phyloP scores from a whole-genome alignment of 2,329 filamentous ascomycete species.

The Xylaria sp. region DNA sequence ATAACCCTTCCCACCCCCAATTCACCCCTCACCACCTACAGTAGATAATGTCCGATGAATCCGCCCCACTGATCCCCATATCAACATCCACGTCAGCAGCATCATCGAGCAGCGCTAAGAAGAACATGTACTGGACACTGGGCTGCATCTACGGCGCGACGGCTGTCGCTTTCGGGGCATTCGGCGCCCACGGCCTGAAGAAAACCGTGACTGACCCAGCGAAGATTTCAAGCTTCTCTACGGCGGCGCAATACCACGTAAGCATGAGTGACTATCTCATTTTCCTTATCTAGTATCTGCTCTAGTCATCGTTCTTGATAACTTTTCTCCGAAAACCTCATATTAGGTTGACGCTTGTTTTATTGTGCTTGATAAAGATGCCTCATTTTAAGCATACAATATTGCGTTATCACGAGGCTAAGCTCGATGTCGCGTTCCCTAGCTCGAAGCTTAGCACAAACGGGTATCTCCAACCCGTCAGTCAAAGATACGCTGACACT shows the following conservation, averaged over 20 bases:
- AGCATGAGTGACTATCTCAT: constrained; percentile 6
- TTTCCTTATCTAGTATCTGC: background rate
- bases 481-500: background rate
- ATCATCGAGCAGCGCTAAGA: constrained; percentile 19
- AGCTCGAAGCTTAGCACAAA: no score
- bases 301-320: background rate
- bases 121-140: constrained; percentile 65
- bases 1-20: background rate
- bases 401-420: no score
- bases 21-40: background rate
- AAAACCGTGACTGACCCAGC: constrained; percentile 68
- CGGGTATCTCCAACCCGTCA: no score
- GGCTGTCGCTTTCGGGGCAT: constrained; percentile 71
- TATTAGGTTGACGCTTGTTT: no score
- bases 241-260: constrained; percentile 76
- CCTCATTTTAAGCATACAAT: no score
- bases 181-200: constrained; percentile 75
- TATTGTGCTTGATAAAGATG: no score
- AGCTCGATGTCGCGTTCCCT: no score
- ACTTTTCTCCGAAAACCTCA: no score
- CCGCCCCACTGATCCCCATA: constrained; percentile 36
- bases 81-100: constrained; percentile 27
- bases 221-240: constrained; percentile 69
- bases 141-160: constrained; percentile 72
- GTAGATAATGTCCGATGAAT: constrained; percentile 37